Conservation (phyloP, 164 flowering plant genomes). For the Piper betle region DNA sequence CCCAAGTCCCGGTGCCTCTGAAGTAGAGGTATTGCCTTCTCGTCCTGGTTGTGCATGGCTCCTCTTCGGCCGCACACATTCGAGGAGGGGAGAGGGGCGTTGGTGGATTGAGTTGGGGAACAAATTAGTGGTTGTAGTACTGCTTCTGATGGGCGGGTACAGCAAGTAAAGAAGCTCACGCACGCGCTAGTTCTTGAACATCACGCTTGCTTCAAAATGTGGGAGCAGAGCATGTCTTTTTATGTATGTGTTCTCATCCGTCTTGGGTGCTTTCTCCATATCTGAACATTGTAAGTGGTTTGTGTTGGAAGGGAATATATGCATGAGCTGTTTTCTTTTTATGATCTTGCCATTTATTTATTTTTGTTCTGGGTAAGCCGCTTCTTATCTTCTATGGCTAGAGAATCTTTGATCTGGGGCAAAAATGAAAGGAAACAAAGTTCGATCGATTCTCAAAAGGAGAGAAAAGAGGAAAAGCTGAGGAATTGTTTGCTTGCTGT, state of each 20-base stretch:
- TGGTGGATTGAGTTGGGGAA: too few species aligned
- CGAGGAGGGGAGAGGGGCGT: neutral
- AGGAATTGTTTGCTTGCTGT: slow-evolving; percentile 49
- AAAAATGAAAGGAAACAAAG: slow-evolving; percentile 44
- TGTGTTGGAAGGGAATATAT: slow-evolving; percentile 69
- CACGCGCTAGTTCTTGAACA: slow-evolving; percentile 7
- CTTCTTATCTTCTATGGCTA: slow-evolving; percentile 33
- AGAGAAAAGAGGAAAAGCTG: slow-evolving; percentile 25
- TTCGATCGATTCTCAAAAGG: slow-evolving; percentile 46
- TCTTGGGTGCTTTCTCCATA: slow-evolving; percentile 36
- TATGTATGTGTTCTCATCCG: slow-evolving; percentile 32
- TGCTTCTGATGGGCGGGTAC: too few species aligned
- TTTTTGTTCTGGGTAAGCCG: slow-evolving; percentile 1
- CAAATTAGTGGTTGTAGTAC: too few species aligned
- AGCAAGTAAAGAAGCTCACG: slow-evolving; percentile 7
- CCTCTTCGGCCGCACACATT: slow-evolving; percentile 20
- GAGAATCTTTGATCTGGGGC: slow-evolving; percentile 55
- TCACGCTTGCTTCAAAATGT: slow-evolving; percentile 11
- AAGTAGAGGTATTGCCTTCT: neutral
- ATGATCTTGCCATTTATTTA: slow-evolving; percentile 18
- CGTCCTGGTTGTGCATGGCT: slow-evolving; percentile 20
- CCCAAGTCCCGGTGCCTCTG: slow-evolving; percentile 25
- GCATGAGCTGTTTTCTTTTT: slow-evolving; percentile 48
- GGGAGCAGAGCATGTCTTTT: slow-evolving; percentile 28
- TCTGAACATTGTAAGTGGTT: slow-evolving; percentile 74